These are phyloP conservation scores for Quaeritorhiza haematococci DNA, from an alignment of 371 early-diverging fungal species.

Conservation along the genomic window DNA sequence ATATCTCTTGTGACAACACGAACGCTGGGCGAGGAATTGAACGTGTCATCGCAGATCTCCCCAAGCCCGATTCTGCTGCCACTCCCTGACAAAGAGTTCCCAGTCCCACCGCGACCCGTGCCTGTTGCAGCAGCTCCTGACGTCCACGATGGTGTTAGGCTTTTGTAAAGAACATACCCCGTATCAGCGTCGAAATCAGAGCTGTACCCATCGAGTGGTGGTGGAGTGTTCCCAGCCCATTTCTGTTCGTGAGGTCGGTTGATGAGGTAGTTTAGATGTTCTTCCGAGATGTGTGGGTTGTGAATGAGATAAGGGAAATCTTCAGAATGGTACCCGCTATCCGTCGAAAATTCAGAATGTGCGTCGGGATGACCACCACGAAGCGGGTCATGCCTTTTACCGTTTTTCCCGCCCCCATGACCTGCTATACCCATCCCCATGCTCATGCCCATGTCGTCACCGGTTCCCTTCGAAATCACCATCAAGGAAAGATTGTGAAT, in stretches of 20 bases:
- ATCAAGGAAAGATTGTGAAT: constrained; percentile 82
- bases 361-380: not conserved
- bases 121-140: too few species aligned
- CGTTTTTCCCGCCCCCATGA: not conserved
- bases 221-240: constrained; percentile 39
- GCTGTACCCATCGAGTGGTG: constrained; percentile 18
- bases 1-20: not conserved
- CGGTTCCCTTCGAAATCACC: constrained; percentile 16
- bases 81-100: too few species aligned
- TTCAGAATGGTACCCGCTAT: not conserved
- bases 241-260: constrained; percentile 34
- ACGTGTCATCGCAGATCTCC: too few species aligned
- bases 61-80: too few species aligned
- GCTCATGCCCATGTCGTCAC: not conserved
- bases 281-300: not conserved
- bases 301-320: not conserved
- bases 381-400: not conserved
- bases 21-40: too few species aligned
- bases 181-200: constrained; percentile 19
- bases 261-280: not conserved
- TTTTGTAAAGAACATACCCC: too few species aligned
- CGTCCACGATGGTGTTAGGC: too few species aligned
- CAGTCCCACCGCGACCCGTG: too few species aligned
- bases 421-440: not conserved
- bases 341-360: not conserved